Evolutionary conservation across 768 basidiomycete genomes (phyloP).

Genomic region (Auricularia heimuer): DNA sequence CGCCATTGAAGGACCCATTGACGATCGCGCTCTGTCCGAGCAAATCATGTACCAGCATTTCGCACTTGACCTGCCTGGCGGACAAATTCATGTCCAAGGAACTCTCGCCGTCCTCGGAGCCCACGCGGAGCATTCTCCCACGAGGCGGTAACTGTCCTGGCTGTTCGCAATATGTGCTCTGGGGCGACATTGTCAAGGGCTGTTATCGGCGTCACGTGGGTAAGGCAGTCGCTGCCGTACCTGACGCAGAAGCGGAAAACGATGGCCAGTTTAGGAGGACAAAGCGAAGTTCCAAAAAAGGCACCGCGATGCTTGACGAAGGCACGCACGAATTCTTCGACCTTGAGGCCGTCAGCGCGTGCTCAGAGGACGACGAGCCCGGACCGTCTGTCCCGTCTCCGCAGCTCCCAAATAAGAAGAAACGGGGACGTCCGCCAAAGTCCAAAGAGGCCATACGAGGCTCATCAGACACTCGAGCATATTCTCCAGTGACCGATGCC

Average conservation of each 20-base stretch:
- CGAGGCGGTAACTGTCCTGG: slow-evolving; percentile 50
- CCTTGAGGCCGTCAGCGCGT: slow-evolving; percentile 14
- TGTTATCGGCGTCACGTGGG: slow-evolving; percentile 42
- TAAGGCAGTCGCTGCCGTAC: slow-evolving; percentile 8
- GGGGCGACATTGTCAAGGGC: slow-evolving; percentile 61
- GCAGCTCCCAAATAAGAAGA: neutral
- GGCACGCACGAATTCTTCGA: slow-evolving; percentile 18
- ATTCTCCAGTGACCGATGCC: no score
- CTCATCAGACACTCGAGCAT: no score
- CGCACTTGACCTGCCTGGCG: slow-evolving; percentile 53
- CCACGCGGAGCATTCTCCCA: slow-evolving; percentile 34
- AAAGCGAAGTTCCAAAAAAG: neutral
- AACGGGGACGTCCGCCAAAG: neutral
- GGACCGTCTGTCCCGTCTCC: neutral
- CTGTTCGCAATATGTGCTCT: slow-evolving; percentile 47
- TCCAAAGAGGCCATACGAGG: no score
- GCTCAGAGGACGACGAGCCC: slow-evolving; percentile 11
- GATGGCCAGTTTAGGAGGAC: neutral
- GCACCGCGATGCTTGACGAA: slow-evolving; percentile 3
- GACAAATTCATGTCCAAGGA: slow-evolving; percentile 27
- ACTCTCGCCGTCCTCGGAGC: slow-evolving; percentile 9
- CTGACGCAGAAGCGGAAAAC: slow-evolving; percentile 2
- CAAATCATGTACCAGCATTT: slow-evolving; percentile 36
- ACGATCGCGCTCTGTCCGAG: slow-evolving; percentile 44
- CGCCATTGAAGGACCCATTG: slow-evolving; percentile 36